These are phyloP conservation scores for Penicillium rolfsii DNA, from an alignment of 2,329 filamentous ascomycete genomes.

Conservation along the genomic window DNA sequence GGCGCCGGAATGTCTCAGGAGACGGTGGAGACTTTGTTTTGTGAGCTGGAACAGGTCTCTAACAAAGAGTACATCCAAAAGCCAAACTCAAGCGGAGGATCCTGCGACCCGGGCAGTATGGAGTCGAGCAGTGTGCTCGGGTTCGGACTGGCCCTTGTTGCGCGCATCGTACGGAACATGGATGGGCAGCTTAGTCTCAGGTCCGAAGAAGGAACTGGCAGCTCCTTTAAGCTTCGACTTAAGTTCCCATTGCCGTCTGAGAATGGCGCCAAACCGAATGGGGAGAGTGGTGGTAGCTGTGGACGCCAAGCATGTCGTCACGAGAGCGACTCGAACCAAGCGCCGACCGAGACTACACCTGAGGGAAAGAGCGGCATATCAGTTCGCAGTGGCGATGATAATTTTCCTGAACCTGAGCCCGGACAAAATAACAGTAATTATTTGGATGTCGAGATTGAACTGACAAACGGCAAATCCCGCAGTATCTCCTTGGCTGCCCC, in stretches of 20 bases:
- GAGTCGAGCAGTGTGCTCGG: constrained; percentile 62
- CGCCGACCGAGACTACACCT: not conserved
- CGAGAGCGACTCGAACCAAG: not conserved
- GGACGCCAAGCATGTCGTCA: not conserved
- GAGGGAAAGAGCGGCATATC: constrained; percentile 4
- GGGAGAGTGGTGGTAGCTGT: not conserved
- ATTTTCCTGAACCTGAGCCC: not conserved
- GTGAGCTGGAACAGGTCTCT: constrained; percentile 67
- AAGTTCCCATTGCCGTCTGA: constrained; percentile 67
- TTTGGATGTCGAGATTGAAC: constrained; percentile 18
- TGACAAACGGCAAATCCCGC: constrained; percentile 20
- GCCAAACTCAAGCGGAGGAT: constrained; percentile 27
- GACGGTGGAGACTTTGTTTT: constrained; percentile 62
- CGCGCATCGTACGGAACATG: constrained; percentile 82
- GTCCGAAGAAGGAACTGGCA: constrained; percentile 78
- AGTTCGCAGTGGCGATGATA: constrained; percentile 21
- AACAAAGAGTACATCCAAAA: constrained; percentile 53
- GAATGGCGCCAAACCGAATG: not conserved
- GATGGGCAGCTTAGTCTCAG: constrained; percentile 82
- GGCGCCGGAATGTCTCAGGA: constrained; percentile 65
- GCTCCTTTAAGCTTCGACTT: constrained; percentile 77
- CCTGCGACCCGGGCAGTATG: constrained; percentile 35
- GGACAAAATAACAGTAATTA: constrained; percentile 1
- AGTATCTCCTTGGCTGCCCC: constrained; percentile 16
- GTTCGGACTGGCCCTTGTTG: constrained; percentile 79